phyloP scores from a whole-genome alignment of 345 rosid species.

The Aquilaria malaccensis region DNA sequence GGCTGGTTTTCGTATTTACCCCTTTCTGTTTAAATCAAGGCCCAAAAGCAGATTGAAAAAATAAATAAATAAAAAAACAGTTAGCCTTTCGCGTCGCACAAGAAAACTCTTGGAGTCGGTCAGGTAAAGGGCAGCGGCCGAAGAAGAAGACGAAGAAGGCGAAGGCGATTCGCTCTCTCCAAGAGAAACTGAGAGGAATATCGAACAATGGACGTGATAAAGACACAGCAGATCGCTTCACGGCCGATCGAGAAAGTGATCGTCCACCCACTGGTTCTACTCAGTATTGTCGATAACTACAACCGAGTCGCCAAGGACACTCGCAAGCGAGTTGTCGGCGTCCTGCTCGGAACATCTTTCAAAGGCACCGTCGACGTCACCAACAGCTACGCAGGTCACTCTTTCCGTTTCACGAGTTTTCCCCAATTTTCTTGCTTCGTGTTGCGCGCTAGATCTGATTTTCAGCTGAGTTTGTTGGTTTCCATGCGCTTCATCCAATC shows the following conservation, averaged over 20 bases:
- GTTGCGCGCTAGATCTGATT: too few species aligned
- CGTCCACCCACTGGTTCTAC: constrained; percentile 92
- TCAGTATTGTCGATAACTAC: constrained; percentile 95
- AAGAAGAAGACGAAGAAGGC: too few species aligned
- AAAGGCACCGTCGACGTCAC: constrained; percentile 87
- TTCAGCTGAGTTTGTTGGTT: too few species aligned
- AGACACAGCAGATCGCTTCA: constrained; percentile 76
- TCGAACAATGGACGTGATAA: constrained; percentile 70
- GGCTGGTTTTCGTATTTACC: too few species aligned
- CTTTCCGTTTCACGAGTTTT: background rate
- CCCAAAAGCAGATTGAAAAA: too few species aligned
- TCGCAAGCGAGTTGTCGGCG: constrained; percentile 81
- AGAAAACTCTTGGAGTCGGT: too few species aligned
- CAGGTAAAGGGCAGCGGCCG: too few species aligned
- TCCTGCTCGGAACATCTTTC: constrained; percentile 65
- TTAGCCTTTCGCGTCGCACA: too few species aligned
- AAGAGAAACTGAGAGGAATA: background rate
- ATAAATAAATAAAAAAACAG: too few species aligned
- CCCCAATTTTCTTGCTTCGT: background rate
- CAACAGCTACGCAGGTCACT: constrained; percentile 82
- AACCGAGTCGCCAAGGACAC: constrained; percentile 89
- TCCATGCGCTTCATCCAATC: too few species aligned
- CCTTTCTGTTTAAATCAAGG: too few species aligned
- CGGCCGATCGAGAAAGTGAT: constrained; percentile 88
- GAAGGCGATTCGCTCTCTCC: too few species aligned